Percentiles rank a stretch among this genome's conserved stretches.
phyloP scores from a whole-genome alignment of 805 yeast genomes.

The Kodamaea kakaduensis region DNA sequence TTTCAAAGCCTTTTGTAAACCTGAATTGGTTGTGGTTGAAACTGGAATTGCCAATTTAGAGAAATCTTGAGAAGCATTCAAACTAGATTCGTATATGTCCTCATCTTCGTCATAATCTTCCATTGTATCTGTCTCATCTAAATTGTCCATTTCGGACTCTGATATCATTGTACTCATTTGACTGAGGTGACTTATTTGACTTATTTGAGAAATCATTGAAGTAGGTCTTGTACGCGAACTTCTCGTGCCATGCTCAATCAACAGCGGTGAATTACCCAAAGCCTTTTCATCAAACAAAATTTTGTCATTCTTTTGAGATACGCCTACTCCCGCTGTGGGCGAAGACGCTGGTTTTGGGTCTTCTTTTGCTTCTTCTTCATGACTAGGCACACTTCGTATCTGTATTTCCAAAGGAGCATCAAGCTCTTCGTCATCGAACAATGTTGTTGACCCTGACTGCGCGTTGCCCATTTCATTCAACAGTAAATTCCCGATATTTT shows the following conservation, averaged over 20 bases:
- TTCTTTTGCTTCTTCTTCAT: neutral
- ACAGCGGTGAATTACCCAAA: constrained; percentile 2
- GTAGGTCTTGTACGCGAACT: constrained; percentile 31
- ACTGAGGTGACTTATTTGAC: constrained; percentile 38
- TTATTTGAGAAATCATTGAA: constrained; percentile 37
- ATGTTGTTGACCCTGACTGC: constrained; percentile 6
- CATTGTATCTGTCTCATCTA: constrained; percentile 38
- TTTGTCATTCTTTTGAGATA: constrained; percentile 6
- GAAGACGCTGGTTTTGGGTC: constrained; percentile 5
- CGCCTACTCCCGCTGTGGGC: constrained; percentile 4
- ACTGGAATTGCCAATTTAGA: constrained; percentile 1
- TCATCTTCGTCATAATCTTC: constrained; percentile 33
- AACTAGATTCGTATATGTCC: constrained; percentile 35
- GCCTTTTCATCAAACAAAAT: constrained; percentile 5
- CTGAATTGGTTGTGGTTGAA: constrained; percentile 1
- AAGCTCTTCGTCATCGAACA: constrained; percentile 7
- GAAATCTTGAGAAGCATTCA: constrained; percentile 31
- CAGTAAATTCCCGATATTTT: constrained; percentile 3
- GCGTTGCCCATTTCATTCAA: constrained; percentile 1
- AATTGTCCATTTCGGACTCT: constrained; percentile 37
- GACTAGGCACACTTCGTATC: constrained; percentile 1
- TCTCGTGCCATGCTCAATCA: constrained; percentile 6
- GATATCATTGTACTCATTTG: constrained; percentile 41
- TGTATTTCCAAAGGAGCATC: constrained; percentile 12
- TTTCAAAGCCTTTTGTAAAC: neutral